Base-by-base conservation (phyloP, 306 rosid species). In the Lathyrus sativus region DNA sequence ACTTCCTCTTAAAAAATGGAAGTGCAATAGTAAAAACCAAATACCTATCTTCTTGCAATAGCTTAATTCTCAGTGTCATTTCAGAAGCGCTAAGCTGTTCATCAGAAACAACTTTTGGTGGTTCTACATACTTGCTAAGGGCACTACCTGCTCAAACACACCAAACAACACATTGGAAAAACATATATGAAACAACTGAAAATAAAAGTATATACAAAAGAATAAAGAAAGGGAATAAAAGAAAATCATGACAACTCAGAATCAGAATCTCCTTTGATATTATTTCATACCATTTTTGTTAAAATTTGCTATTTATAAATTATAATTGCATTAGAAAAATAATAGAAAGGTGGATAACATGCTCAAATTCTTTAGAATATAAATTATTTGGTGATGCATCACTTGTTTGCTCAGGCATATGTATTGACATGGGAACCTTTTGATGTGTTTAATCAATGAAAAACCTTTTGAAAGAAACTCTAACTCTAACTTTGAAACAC, bases 41-140 rank as follows among this genome's bases (percentile, higher is more conserved):
- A 69, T 82, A 90, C 99, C 96, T 88, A 85, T 90, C 86, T 56
- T 93, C 90, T 80, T 79, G 91, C 83, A 93, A 74, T 72, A 90
- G 83, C 79, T 85, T 93, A 71, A 93, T 88, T 55, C 99, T 84
- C 19, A 84, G 90, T 67, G 83, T 77, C 90, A 93, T 78, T 74
- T 88, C 99, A 43, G 81, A 73, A 18, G 88, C 31, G 62, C 97
- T 86, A 50, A 90, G 87, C 78, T 90, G 97, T 65, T 87, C 96
- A 76, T 81, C 87, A 12, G 84, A 59, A 73, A 68, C 28, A 64
- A 69, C 81, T 83, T 73, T 76, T 17, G 87, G 39, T 75, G 86
- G 65, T 65, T 87, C 92, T 65, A 67, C 89, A 24, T 76, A 64
- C 80, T 81, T 91, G 81, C 85, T 77, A 65, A 90, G 88, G 74